Conservation (phyloP, 2,329 filamentous ascomycete genomes). For the Talaromyces piceae region DNA sequence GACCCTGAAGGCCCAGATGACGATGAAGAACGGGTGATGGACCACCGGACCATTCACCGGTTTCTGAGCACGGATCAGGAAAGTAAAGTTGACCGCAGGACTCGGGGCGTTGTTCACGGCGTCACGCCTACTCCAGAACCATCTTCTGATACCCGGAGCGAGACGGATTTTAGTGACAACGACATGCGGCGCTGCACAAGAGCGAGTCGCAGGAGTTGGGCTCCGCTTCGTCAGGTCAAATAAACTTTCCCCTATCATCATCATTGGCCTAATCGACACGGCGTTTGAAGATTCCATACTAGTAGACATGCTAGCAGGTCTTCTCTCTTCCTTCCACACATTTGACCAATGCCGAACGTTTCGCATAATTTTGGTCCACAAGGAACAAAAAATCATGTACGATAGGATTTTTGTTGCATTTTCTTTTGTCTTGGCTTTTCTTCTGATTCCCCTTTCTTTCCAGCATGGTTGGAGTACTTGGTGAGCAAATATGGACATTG, state of each 20-base stretch:
- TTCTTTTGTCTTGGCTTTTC: neutral
- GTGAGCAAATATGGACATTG: neutral
- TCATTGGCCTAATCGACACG: neutral
- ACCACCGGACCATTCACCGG: conserved; percentile 80
- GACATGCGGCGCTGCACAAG: conserved; percentile 30
- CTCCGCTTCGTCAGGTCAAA: conserved; percentile 29
- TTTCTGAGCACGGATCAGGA: conserved; percentile 70
- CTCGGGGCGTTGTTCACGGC: conserved; percentile 29
- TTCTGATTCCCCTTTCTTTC: neutral
- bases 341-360: neutral
- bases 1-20: conserved; percentile 69
- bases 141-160: conserved; percentile 31
- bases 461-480: neutral
- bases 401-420: neutral
- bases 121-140: conserved; percentile 30
- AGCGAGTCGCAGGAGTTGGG: conserved; percentile 25
- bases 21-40: conserved; percentile 60
- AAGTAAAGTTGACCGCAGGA: conserved; percentile 31
- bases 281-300: neutral
- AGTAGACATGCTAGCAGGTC: too few relatives aligned
- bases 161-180: conserved; percentile 31
- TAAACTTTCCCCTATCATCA: conserved; percentile 14
- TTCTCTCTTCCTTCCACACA: too few relatives aligned
- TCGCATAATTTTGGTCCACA: neutral
- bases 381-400: neutral